Base-by-base conservation (phyloP, 805 yeast genomes). In the Torulaspora quercuum region DNA sequence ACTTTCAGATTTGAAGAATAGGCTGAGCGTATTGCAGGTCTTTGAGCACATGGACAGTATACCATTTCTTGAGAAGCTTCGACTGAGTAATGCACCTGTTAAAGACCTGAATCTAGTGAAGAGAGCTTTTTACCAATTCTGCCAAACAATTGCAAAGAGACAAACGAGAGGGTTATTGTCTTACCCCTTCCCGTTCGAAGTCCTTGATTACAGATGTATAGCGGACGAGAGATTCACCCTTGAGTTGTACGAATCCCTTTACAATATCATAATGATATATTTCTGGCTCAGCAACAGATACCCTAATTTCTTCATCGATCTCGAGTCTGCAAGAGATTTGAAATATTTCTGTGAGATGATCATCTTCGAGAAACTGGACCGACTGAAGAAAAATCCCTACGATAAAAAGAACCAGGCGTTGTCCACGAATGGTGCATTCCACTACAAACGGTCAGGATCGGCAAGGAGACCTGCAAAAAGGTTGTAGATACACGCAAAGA, bases 241-340 rank as follows among this genome's bases (percentile, higher is more conserved):
- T 12, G 61, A 55, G 6, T 49, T 50, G 7, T 53, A 64, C 39
- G 97, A 88, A 55, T 70, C 72, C 4, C 64, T 82, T 41, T 95
- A 88, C 62, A 76, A 77, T 46, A 64, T 75, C 29, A 69, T 85
- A 11, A 71, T 79, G 48, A 62, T 84, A 5, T 90, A 76, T 53
- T 65, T 86, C 54, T 90, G 98, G 98, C 67, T 90, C 44, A 72
- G 84, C 37, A 89, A 85, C 57, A 68, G 97, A 52, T 90, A 82
- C 67, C 95, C 97, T 1, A 77, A 81, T 19, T 70, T 77, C 33
- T 85, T 88, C 49, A 74, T 82, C 11, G 95, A 87, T 57, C 68
- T 77, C 10, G 84, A 80, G 41, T 73, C 86, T 30, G 95, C 95
- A 0, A 57, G 61, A 15, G 84, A 82, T 37, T 59, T 86, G 49